Base-by-base conservation (phyloP, 176 grass and related monocot genomes). In the Bonia amplexicaulis region DNA sequence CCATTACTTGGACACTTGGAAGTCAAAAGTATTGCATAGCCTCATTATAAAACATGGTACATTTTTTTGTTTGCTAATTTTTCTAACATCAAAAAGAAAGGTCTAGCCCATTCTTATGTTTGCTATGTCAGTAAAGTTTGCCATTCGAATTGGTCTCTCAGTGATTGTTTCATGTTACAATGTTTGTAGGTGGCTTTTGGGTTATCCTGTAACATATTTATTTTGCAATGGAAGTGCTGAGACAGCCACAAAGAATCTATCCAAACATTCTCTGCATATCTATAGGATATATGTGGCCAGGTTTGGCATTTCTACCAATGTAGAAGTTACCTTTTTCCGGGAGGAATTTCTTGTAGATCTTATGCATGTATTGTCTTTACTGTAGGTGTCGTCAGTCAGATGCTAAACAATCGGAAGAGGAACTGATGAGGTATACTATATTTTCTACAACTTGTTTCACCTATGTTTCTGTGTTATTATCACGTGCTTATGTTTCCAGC, bases 151-250 rank as follows among this genome's bases (percentile, higher is more conserved):
- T 86, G 11, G 17, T 46, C 14, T 69, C 6, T 71, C 46, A 41
- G 31, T 79, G 27, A 70, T 7, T 76, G 44, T 60, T 68, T 73
- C 17, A 4, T 33, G 16, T 73, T 80, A 22, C 12, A 60, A 76
- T 61, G 57, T 67, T 63, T 89, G 72, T 70, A 98, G 96, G 63
- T 98, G 93, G 96, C 93, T 98, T 87, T 88, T 98, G 69, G 91
- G 89, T 71, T 98, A 98, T 87, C 91, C 96, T 35, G 77, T 95
- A 25, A 92, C 88, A 67, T 95, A 95, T 85, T 85, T 98, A 41
- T 90, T 98, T 77, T 65, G 70, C 85, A 90, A 89, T 12, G 83
- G 33, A 82, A 84, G 67, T 86, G 86, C 72, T 25, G 87, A 93
- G 66, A 84, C 13, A 9, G 89, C 85, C 23, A 79, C 71, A 31